Evolutionary conservation across 2,329 filamentous ascomycete species (phyloP), one percentile per base, ranked within the genome.

Genomic region (Botrytis tulipae): DNA sequence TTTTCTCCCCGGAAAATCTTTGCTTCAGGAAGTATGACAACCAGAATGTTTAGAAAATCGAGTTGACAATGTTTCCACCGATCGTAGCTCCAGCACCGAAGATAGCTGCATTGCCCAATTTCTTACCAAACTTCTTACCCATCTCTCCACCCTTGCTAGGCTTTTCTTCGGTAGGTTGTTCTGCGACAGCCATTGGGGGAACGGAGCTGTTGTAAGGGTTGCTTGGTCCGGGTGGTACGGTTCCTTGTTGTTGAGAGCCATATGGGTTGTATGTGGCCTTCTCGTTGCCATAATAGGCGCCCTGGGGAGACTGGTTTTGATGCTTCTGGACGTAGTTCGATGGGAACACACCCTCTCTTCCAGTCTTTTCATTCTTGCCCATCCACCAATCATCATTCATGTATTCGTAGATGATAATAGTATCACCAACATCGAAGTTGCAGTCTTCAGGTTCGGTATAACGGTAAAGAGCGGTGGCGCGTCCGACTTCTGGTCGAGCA

Each of bases 371-470:
- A 83, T 97, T 97, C 78, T 89, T 89, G 78, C 95, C 95, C 86
- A 94, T 91, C 94, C 94, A 98, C 95, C 95, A 98, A 83, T 98
- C 95, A 76, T 91, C 90, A 83, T 98, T 98, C 92, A 97, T 96
- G 85, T 97, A 95, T 84, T 97, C 93, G 77, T 90, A 89, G 35
- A 98, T 92, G 74, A 89, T 88, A 78, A 98, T 87, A 76, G 87
- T 86, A 84, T 98, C 95, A 80, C 95, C 92, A 75, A 92, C 90
- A 80, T 93, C 89, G 74, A 98, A 89, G 3, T 89, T 89, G 76
- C 97, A 86, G 82, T 98, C 95, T 74, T 94, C 95, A 59, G 91
- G 87, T 14, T 91, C 93, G 48, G 87, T 87, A 85, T 98, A 98
- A 75, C 88, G 88, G 85, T 97, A 98, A 67, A 97, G 86, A 10